phyloP scores from a whole-genome alignment of 306 rosid genomes.

The Sicyos edulis region DNA sequence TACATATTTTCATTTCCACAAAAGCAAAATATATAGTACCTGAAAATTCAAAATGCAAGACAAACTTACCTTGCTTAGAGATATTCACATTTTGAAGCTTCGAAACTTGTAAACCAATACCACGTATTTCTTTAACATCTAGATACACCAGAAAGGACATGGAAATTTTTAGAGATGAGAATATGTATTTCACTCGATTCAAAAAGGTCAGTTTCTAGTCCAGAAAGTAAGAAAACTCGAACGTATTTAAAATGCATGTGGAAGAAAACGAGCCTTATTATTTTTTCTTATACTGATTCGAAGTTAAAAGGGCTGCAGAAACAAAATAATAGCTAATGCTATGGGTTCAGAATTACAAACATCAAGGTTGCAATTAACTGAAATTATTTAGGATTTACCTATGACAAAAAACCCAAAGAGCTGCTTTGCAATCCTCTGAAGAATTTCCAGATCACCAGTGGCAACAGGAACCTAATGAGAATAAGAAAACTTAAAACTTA shows the following conservation, averaged over 20 bases:
- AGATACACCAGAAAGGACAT: slow-evolving; percentile 25
- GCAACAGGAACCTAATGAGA: slow-evolving; percentile 69
- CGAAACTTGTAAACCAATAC: slow-evolving; percentile 89
- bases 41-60: neutral
- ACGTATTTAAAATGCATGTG: neutral
- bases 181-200: neutral
- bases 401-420: slow-evolving; percentile 63
- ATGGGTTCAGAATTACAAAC: neutral
- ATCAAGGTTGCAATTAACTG: slow-evolving; percentile 1
- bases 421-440: slow-evolving; percentile 69
- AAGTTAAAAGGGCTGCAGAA: neutral
- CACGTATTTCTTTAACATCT: slow-evolving; percentile 94
- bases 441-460: slow-evolving; percentile 73
- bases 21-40: neutral
- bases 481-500: neutral
- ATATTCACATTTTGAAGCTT: slow-evolving; percentile 64
- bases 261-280: neutral
- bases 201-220: neutral
- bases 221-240: neutral
- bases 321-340: neutral
- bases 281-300: neutral
- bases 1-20: neutral
- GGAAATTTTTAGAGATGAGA: slow-evolving; percentile 17
- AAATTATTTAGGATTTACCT: slow-evolving; percentile 41
- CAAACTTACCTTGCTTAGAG: slow-evolving; percentile 58